Percentiles rank a stretch among this genome's conserved stretches.
Conservation (phyloP, 305 asterid genomes). For the Solanum chacoense region DNA sequence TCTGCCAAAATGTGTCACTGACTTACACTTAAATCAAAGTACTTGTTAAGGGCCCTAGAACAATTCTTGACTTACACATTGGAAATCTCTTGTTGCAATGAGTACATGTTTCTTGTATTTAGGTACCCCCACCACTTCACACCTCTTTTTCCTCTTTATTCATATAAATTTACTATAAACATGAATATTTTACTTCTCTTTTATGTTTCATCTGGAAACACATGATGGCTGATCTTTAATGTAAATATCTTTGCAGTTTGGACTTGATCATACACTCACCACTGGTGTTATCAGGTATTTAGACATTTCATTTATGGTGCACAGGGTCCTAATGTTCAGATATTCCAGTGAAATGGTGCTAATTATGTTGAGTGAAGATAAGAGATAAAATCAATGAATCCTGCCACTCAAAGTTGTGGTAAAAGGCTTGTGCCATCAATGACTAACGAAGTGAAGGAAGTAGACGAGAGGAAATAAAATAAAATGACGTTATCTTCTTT, state of each 20-base stretch:
- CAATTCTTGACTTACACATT: neutral
- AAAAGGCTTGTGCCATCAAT: neutral
- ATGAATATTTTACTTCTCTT: neutral
- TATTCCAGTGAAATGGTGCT: neutral
- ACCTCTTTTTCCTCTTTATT: neutral
- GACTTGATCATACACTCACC: conserved; percentile 97
- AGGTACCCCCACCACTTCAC: neutral
- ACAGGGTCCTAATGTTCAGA: neutral
- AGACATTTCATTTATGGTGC: neutral
- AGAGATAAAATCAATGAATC: neutral
- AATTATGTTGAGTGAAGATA: neutral
- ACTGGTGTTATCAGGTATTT: conserved; percentile 96
- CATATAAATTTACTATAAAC: neutral
- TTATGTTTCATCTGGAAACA: neutral
- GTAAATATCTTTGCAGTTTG: conserved; percentile 48
- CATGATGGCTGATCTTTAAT: neutral
- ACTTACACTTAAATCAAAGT: neutral
- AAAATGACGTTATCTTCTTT: neutral
- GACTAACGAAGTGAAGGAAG: neutral
- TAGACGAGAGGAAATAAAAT: neutral
- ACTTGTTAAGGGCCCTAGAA: neutral
- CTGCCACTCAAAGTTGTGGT: neutral
- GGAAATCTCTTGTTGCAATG: neutral
- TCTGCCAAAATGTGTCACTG: neutral
- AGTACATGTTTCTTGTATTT: neutral